phyloP scores from a whole-genome alignment of 805 yeast species.

The Candida arabinofermentans region DNA sequence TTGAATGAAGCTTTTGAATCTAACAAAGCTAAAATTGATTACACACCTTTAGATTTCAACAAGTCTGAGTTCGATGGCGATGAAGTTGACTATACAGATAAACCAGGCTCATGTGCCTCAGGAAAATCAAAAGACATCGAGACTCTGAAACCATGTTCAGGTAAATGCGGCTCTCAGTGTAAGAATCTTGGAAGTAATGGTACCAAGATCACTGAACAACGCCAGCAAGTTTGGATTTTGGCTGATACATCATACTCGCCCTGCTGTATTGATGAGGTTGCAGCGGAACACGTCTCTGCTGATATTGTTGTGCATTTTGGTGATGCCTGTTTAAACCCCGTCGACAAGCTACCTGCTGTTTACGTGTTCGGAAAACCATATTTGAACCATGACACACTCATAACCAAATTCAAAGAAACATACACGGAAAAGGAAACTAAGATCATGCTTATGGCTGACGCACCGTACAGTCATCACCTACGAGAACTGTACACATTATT shows the following conservation, averaged over 20 bases:
- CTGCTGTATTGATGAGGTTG: conserved; percentile 96
- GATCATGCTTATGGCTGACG: conserved; percentile 69
- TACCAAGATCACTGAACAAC: conserved; percentile 24
- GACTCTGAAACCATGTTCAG: conserved; percentile 20
- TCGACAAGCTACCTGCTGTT: conserved; percentile 65
- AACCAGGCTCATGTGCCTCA: conserved; percentile 6
- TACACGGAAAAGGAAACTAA: conserved; percentile 39
- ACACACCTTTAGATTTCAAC: background rate
- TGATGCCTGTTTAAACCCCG: conserved; percentile 85
- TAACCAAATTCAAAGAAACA: conserved; percentile 36
- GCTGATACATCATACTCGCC: conserved; percentile 96
- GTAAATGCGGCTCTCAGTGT: conserved; percentile 28
- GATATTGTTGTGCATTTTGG: conserved; percentile 92
- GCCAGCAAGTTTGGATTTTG: conserved; percentile 61
- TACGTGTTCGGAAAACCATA: conserved; percentile 75
- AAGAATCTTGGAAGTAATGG: conserved; percentile 13
- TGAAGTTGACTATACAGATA: conserved; percentile 1
- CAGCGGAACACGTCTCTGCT: conserved; percentile 86
- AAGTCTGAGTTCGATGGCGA: too few relatives aligned
- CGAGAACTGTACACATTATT: conserved; percentile 34
- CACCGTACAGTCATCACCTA: conserved; percentile 55
- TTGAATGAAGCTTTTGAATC: conserved; percentile 6
- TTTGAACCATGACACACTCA: conserved; percentile 40
- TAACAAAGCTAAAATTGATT: conserved; percentile 9
- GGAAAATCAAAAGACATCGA: conserved; percentile 20